Evolutionary conservation across 2,329 filamentous ascomycete genomes (phyloP), one percentile per base, ranked within the genome.

Genomic region (Botrytis hyacinthi): DNA sequence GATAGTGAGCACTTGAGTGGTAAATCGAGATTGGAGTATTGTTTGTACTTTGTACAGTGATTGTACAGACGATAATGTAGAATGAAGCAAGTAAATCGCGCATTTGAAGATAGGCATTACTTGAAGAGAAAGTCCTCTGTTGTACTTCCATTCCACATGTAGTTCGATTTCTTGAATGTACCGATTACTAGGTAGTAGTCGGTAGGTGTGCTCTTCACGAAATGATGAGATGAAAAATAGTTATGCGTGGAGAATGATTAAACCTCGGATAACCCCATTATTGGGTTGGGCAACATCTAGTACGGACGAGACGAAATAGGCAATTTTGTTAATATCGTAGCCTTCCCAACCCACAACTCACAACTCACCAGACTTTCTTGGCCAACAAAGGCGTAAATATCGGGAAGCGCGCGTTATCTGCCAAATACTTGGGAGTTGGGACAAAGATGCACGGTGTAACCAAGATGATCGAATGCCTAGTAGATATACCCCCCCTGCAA

Each of bases 371-470:
- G 14, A 37, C 59, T 61, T 54, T 51, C 48, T 40, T 18, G 14
- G 4, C 22, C 6, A n/a, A 68, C 65, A 40, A 57, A 35, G 66
- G 40, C 46, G 22, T 37, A 69, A 48, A 54, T 40, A 42, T n/a
- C 35, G 68, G 68, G 46, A 70, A 42, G 54, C 68, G 68, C 68
- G 68, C 68, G 68, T 70, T 70, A 70, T 70, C 54, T 60, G 54
- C n/a, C 20, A 61, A 26, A 35, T 70, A 44, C 44, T 70, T 60
- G 51, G 42, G 42, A 40, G 14, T 51, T 51, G 48, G 12, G 26
- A n/a, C 26, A 57, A 8, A 29, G n/a, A 57, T 57, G 51, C 51
- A 57, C 51, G 14, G n/a, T 29, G n/a, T 57, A 57, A 29, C 51
- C 51, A 57, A n/a, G 51, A 29, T 29, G 51, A n/a, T 29, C 29